Base-by-base conservation (phyloP, 2,329 filamentous ascomycete species). In the Helminthosporium solani region DNA sequence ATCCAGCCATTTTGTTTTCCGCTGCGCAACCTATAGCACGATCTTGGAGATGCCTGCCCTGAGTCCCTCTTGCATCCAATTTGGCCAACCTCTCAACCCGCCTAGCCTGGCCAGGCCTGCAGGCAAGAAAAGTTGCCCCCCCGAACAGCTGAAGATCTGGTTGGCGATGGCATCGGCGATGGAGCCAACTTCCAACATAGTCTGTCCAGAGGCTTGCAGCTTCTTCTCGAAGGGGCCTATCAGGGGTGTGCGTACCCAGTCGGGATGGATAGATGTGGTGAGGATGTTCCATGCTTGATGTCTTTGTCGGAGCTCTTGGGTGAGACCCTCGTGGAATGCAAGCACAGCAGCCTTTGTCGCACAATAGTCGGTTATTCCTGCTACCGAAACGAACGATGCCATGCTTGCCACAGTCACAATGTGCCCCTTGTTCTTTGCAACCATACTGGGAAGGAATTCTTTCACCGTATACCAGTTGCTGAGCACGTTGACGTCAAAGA, bases 391-490 rank as follows among this genome's bases (percentile, higher is more conserved):
- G 54, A 77, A 81, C 28, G 74, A 76, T 8, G 78, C 78, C 57
- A 76, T 70, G 47, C 75, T 79, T 2, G 80, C 79, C 12, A 83
- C 71, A 0, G 78, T 80, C 9, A 84, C 70, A 23, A 83, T 69
- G 50, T 83, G 80, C 2, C 80, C 81, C 61, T 58, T 74, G 45
- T 70, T 63, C 15, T 53, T 42, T 2, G 49, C 42, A 16, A 70
- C 57, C 68, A 71, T 71, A 36, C 58, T 56, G 2, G 68, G 68
- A 6, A 71, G 47, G 47, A 71, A 70, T 0, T 60, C 67, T 25
- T 64, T 59, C 37, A 59, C 54, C 0, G 62, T 67, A n/a, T 56
- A 59, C 55, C 58, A 71, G 40, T 71, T 64, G 41, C 60, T 65
- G 4, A 70, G 52, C n/a, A 70, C 49, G 39, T 71, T 70, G 31